Percentiles rank a stretch among this genome's conserved stretches.
Conservation (phyloP, 108 stramenopile genomes). For the Nannochloropsis salina region DNA sequence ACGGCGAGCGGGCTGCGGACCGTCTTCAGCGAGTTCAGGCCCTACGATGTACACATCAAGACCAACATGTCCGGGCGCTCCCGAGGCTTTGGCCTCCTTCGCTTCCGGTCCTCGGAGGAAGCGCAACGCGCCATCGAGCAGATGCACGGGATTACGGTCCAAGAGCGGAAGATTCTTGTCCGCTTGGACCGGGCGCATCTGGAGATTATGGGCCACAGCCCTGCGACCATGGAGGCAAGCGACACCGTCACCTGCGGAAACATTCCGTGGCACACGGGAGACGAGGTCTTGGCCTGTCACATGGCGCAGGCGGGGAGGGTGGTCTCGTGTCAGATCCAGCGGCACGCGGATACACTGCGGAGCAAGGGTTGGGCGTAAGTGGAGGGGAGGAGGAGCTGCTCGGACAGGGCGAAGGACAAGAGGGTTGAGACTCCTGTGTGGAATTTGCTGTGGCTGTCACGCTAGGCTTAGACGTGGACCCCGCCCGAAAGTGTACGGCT, state of each 20-base stretch:
- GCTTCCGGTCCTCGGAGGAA: constrained; percentile 24
- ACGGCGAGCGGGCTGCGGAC: constrained; percentile 39
- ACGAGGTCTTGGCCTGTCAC: constrained; percentile 45
- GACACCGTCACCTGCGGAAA: constrained; percentile 31
- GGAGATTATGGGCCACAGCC: constrained; percentile 18
- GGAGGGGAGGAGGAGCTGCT: not conserved
- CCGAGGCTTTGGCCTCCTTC: constrained; percentile 19
- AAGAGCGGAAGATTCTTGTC: not conserved
- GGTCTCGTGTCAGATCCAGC: constrained; percentile 48
- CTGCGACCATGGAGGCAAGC: not conserved
- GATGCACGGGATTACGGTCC: not conserved
- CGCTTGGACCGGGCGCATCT: constrained; percentile 25
- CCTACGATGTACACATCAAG: constrained; percentile 52
- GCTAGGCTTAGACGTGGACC: too few species aligned
- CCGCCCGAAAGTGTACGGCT: not conserved
- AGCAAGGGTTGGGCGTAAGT: constrained; percentile 57
- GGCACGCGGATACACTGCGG: constrained; percentile 53
- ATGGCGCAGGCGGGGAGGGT: constrained; percentile 46
- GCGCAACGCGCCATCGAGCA: constrained; percentile 16
- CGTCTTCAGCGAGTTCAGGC: constrained; percentile 41
- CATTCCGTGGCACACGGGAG: constrained; percentile 51
- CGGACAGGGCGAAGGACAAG: not conserved
- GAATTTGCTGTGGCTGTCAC: too few species aligned
- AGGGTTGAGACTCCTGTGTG: too few species aligned
- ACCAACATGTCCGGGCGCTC: constrained; percentile 54